Base-by-base conservation (phyloP, 768 basidiomycete species). In the Termitomyces sp. region DNA sequence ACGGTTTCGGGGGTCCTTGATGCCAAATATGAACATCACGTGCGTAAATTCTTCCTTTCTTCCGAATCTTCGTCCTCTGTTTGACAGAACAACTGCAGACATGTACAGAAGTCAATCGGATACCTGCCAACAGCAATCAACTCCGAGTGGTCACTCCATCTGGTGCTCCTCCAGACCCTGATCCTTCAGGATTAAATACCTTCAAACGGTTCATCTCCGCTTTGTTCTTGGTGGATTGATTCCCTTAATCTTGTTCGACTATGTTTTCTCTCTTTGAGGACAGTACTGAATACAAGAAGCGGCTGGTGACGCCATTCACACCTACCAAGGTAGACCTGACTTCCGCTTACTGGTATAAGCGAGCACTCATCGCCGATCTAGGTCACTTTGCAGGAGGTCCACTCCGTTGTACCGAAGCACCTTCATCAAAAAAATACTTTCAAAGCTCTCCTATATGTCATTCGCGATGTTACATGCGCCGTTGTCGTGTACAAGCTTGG, bases 361-460 rank as follows among this genome's bases (percentile, higher is more conserved):
- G 29, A 3, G 29, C 29, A 29, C 7, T 29, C 29, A n/a, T 45
- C 23, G 53, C 29, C 34, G 29, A 53, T 19, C 44, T 16, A 80
- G 79, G 71, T 73, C 19, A 81, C 82, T 14, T 59, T 84, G 23
- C 61, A 74, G 6, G 76, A 84, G 50, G 69, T 85, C 11, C 82
- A 77, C 47, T 74, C 79, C 0, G 77, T 75, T 2, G 74, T 86
- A 9, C 83, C 83, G 1, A 77, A 77, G 41, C 76, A 76, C 55
- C 72, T 85, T 19, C 78, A 78, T 63, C 62, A 79, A 59, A 82
- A 80, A 59, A 73, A 74, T 44, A 84, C 83, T 6, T 42, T 69
- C 42, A 77, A 75, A 56, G 81, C 77, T 1, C 63, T 82, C 17
- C 65, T 66, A 32, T 84, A 82, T 60, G 73, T 79, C 25, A 55